These are phyloP conservation scores for Ophiostoma fasciatum DNA, from an alignment of 2,329 filamentous ascomycete genomes.

Conservation along the genomic window DNA sequence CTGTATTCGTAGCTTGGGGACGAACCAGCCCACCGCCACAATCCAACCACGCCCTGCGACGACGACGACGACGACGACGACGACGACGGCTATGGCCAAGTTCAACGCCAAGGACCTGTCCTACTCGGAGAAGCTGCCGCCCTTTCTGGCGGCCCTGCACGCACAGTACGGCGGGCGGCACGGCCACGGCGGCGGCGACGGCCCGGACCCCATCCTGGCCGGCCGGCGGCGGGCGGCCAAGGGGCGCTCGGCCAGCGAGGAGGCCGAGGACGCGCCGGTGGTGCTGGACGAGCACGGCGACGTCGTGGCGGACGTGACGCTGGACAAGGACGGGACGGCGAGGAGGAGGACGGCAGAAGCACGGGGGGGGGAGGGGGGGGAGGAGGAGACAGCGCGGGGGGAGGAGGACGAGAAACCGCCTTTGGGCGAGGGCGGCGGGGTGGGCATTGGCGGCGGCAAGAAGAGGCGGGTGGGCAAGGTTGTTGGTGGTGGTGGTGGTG, in stretches of 20 bases:
- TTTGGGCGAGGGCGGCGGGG: slow-evolving; percentile 14
- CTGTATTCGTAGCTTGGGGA: no score
- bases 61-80: no score
- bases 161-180: slow-evolving; percentile 34
- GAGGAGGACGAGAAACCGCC: slow-evolving; percentile 13
- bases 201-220: slow-evolving; percentile 38
- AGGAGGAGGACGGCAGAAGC: slow-evolving; percentile 10
- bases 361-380: slow-evolving; percentile 3
- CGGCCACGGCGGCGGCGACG: no score
- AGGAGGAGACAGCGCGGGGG: not conserved
- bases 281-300: slow-evolving; percentile 62
- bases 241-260: slow-evolving; percentile 46
- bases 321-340: slow-evolving; percentile 31
- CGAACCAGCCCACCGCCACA: no score
- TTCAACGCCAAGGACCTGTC: slow-evolving; percentile 58
- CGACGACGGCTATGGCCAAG: no score
- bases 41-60: not conserved
- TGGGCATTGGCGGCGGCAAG: slow-evolving; percentile 27
- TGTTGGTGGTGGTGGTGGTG: no score
- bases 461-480: slow-evolving; percentile 42
- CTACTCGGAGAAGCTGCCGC: slow-evolving; percentile 45
- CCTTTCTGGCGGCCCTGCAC: slow-evolving; percentile 44
- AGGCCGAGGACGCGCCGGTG: slow-evolving; percentile 63
- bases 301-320: slow-evolving; percentile 27
- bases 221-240: slow-evolving; percentile 33